These are phyloP conservation scores for barley (Hordeum vulgare) DNA, from an alignment of 176 grass and related monocot genomes.

Conservation along the genomic window MorexV3_pseudomolecules_assembly NC_058520.1:565060306-565060805, in stretches of 20 bases:
- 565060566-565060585: neutral
- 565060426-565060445: slow-evolving; percentile 1
- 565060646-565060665: neutral
- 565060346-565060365: too few species aligned
- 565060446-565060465: too few species aligned
- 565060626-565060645: too few species aligned
- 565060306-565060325: neutral
- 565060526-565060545: neutral
- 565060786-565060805: neutral
- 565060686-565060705: neutral
- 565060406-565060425: neutral
- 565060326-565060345: neutral
- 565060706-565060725: neutral
- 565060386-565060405: neutral
- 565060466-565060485: too few species aligned
- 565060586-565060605: too few species aligned
- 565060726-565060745: neutral
- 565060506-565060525: neutral
- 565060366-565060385: too few species aligned
- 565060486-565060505: neutral
- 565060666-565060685: neutral
- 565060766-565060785: neutral
- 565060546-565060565: neutral
- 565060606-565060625: too few species aligned
- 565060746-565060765: neutral